Base-by-base conservation (phyloP, 1,139 yeast species). In the Nematodospora anomalae region DNA sequence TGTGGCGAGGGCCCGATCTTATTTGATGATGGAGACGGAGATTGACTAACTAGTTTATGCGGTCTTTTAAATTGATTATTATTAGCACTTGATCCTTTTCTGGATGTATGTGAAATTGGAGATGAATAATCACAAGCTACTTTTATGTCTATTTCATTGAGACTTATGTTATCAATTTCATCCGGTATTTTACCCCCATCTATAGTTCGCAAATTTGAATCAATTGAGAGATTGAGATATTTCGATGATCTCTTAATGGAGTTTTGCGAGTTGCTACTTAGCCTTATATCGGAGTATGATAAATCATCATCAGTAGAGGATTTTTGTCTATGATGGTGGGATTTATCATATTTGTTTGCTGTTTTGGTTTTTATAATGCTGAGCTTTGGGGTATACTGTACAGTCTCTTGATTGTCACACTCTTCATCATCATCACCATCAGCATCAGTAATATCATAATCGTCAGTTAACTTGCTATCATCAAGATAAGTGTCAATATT, bases 201-300 rank as follows among this genome's bases (percentile, higher is more conserved):
- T 28, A 44, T 6, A 4, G 48, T 37, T 20, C 35, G 36, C 15
- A 43, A 30, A 32, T 37, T 44, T 4, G 48, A 60, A 44, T 71
- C 74, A 16, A 69, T 67, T n/a, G 74, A 68, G 15, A 74, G 58
- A 44, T 72, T 73, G 37, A 74, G 51, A 45, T 61, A 74, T 43
- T 75, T 74, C 12, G 72, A 64, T 1, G 79, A 73, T 33, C 77
- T 51, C 38, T 67, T 68, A 21, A 71, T 67, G 14, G 71, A 63
- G 8, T 60, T 52, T 34, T 43, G 49, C 6, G 49, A 43, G 22
- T 37, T 36, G 23, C 12, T 37, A 11, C 23, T 27, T 12, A 40
- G 26, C 15, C 30, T 38, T 12, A 38, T 31, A n/a, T 42, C 37
- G 16, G 43, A 32, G 24, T 34, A 39, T 14, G 45, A 42, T 4